Base-by-base conservation (phyloP, 225 moss, liverwort and hornwort genomes). In the Rhytidiadelphus loreus region DNA sequence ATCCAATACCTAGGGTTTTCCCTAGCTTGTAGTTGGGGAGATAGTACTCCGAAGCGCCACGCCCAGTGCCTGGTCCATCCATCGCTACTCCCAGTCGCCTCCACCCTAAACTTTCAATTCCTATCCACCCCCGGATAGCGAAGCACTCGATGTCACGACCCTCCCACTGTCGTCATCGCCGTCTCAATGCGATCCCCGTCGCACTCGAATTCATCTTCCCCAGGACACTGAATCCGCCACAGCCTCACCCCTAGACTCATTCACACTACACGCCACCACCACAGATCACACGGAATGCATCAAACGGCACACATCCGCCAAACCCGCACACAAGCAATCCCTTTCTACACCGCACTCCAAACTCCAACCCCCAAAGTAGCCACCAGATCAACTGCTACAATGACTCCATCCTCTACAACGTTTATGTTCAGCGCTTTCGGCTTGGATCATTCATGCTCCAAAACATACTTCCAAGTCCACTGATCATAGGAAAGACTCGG, bases 1-100 rank as follows among this genome's bases (percentile, higher is more conserved):
- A 93, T 65, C 93, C 93, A 88, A 93, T 93, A 58, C 93, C 93
- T 84, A 93, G 80, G 86, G 92, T 93, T 93, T 93, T 93, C 77
- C 93, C 92, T 7, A 93, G 77, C 92, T 89, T 93, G 88, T 93
- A 93, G 86, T 92, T 92, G 28, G 92, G 70, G 62, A 93, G 81
- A 88, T 90, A 92, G 44, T 89, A 82, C 88, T 93, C 93, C 80
- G 84, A 70, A 64, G 90, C 69, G 29, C 91, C 89, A 72, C 88
- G 91, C 77, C 85, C 91, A 65, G n/a, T n/a, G n/a, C 88, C 91
- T 28, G 77, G n/a, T n/a, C n/a, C 90, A 61, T 93, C 93, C 93
- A 93, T 93, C 87, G 69, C 92, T 90, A 37, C 77, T 46, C n/a
- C n/a, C n/a, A 35, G 35, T 52, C 52, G 14, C 35, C 53, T 76